These are phyloP conservation scores for Nyctanthes arbortristis DNA, from an alignment of 257 asterid genomes.

Conservation along the genomic window DNA sequence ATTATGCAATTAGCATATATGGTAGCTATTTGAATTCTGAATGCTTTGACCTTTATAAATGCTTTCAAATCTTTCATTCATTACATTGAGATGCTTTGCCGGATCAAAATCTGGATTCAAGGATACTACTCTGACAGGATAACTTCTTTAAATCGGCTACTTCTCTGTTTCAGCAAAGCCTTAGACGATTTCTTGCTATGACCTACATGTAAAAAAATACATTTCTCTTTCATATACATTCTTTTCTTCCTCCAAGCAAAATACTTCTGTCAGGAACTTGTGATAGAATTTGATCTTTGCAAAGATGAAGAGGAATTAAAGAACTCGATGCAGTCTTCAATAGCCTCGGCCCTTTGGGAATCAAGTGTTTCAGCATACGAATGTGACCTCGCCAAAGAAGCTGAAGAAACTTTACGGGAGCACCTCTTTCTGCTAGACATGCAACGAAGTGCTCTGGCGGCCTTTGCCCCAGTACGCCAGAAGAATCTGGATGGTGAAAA, in stretches of 20 bases:
- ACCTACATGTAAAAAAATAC: background rate
- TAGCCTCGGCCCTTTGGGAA: conserved; percentile 86
- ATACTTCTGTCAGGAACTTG: background rate
- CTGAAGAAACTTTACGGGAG: conserved; percentile 62
- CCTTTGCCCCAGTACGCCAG: conserved; percentile 52
- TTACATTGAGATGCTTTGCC: background rate
- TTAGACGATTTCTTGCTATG: background rate
- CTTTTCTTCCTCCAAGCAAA: background rate
- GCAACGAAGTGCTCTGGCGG: conserved; percentile 47
- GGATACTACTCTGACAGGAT: background rate
- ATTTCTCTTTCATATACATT: background rate
- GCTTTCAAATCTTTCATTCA: background rate
- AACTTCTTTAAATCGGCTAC: background rate
- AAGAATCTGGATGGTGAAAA: conserved; percentile 50
- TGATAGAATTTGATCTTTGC: conserved; percentile 2
- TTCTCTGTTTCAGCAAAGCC: background rate
- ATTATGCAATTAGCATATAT: background rate
- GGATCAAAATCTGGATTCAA: background rate
- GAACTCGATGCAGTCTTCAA: conserved; percentile 91
- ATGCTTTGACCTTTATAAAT: background rate
- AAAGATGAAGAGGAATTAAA: conserved; percentile 59
- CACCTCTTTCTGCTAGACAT: conserved; percentile 43
- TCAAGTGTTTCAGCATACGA: conserved; percentile 73
- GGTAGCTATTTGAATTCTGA: background rate
- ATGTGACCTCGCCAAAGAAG: conserved; percentile 62